Base-by-base conservation (phyloP, 139 green algal genomes). In the Chlamydomonas incerta region DNA sequence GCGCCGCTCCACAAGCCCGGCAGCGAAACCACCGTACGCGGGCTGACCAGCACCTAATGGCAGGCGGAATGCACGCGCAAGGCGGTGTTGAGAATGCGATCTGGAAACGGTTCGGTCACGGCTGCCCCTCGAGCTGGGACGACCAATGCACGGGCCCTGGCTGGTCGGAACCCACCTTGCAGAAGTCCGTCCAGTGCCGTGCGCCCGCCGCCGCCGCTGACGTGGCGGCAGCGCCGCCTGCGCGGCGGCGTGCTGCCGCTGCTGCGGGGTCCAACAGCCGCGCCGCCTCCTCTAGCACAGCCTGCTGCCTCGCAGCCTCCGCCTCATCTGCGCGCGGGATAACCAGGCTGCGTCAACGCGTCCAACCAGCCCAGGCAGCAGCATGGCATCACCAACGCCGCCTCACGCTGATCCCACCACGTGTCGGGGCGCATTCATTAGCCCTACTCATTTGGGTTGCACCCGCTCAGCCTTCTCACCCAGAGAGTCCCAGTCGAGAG, bases 101-200 rank as follows among this genome's bases (percentile, higher is more conserved):
- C n/a, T n/a, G n/a, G n/a, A n/a, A n/a, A n/a, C n/a, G n/a, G n/a
- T n/a, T n/a, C n/a, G n/a, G n/a, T n/a, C n/a, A n/a, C n/a, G n/a
- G n/a, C n/a, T n/a, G n/a, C n/a, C n/a, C n/a, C n/a, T n/a, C n/a
- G n/a, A n/a, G n/a, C n/a, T n/a, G n/a, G n/a, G n/a, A n/a, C n/a
- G n/a, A n/a, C n/a, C n/a, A n/a, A n/a, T n/a, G n/a, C n/a, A n/a
- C n/a, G n/a, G n/a, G n/a, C n/a, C n/a, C n/a, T n/a, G n/a, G n/a
- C n/a, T n/a, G n/a, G n/a, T n/a, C 26, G 65, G 26, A 1, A 34
- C 9, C 62, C 2, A 31, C 91, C 86, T 96, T 96, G 18, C 95
- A 86, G 57, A 90, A 97, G 80, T 97, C 95, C 26, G 92, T 96
- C 89, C 93, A 97, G 81, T 94, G 93, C 0, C 79, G 58, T 11